These are phyloP conservation scores for Amanita molliuscula DNA, from an alignment of 768 basidiomycete genomes.

Conservation along the genomic window DNA sequence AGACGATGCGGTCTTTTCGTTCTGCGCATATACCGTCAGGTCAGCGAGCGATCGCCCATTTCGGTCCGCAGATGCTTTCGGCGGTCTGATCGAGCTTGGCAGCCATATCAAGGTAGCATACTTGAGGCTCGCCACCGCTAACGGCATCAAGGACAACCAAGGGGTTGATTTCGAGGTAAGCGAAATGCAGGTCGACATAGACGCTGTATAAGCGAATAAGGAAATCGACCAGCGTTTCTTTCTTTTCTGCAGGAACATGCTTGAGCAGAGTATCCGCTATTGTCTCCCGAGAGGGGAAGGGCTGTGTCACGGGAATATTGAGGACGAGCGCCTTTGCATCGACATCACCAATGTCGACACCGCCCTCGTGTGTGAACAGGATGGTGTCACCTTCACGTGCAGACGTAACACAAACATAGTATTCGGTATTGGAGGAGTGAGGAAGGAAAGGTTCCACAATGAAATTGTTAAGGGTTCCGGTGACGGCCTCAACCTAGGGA, in stretches of 20 bases:
- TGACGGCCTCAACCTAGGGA: constrained; percentile 77
- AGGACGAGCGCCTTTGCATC: constrained; percentile 94
- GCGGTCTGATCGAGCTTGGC: constrained; percentile 99
- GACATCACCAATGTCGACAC: constrained; percentile 97
- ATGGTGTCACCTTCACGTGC: constrained; percentile 90
- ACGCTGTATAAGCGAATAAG: constrained; percentile 91
- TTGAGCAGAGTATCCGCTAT: constrained; percentile 70
- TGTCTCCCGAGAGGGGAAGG: constrained; percentile 76
- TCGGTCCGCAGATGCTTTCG: constrained; percentile 94
- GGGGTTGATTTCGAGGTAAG: constrained; percentile 99
- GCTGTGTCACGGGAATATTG: constrained; percentile 57
- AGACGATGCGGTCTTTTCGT: constrained; percentile 30
- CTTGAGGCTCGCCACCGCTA: constrained; percentile 54
- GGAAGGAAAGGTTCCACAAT: constrained; percentile 99
- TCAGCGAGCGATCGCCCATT: constrained; percentile 98
- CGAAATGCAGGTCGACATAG: constrained; percentile 98
- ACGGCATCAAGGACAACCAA: constrained; percentile 86
- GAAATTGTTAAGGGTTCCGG: constrained; percentile 95
- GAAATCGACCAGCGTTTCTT: constrained; percentile 91
- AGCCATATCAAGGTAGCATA: constrained; percentile 98
- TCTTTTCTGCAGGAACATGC: constrained; percentile 76
- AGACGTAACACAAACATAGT: constrained; percentile 97
- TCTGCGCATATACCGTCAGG: constrained; percentile 55
- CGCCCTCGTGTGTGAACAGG: constrained; percentile 98
- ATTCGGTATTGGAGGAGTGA: constrained; percentile 88